Conservation (phyloP, 116 monocot species). For the Dioscorea cayenensis region DNA sequence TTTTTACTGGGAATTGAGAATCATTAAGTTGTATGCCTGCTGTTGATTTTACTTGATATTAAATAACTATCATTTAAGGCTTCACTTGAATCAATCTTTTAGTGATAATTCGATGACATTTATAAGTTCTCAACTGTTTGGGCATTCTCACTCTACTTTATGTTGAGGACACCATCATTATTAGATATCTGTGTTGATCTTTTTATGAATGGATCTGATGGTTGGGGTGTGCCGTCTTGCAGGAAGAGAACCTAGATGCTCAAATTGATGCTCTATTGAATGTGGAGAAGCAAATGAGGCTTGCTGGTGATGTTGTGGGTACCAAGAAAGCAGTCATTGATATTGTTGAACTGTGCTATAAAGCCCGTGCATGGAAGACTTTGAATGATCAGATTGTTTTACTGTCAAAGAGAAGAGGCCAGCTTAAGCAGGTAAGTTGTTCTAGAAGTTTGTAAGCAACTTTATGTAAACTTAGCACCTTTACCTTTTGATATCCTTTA, state of each 20-base stretch:
- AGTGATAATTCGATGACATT: too few species aligned
- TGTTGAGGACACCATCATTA: not conserved
- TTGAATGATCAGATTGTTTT: constrained; percentile 92
- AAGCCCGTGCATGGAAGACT: constrained; percentile 85
- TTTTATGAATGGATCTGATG: constrained; percentile 3
- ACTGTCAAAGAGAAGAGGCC: constrained; percentile 87
- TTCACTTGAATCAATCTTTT: too few species aligned
- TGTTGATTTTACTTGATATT: too few species aligned
- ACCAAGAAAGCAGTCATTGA: constrained; percentile 82
- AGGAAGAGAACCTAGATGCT: constrained; percentile 74
- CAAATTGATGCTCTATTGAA: constrained; percentile 73
- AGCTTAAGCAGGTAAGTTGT: constrained; percentile 79
- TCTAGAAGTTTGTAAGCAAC: not conserved
- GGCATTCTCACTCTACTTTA: not conserved
- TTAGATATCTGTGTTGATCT: too few species aligned
- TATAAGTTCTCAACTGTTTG: too few species aligned
- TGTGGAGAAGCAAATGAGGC: constrained; percentile 85
- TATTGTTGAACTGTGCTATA: constrained; percentile 82
- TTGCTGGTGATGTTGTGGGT: constrained; percentile 79
- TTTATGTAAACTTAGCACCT: not conserved
- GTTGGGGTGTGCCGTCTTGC: constrained; percentile 10
- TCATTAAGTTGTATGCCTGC: too few species aligned
- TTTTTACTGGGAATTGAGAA: too few species aligned
- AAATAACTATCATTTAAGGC: too few species aligned
- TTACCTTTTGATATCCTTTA: not conserved